Conservation (phyloP, 805 yeast genomes). For the Candida chauliodis region DNA sequence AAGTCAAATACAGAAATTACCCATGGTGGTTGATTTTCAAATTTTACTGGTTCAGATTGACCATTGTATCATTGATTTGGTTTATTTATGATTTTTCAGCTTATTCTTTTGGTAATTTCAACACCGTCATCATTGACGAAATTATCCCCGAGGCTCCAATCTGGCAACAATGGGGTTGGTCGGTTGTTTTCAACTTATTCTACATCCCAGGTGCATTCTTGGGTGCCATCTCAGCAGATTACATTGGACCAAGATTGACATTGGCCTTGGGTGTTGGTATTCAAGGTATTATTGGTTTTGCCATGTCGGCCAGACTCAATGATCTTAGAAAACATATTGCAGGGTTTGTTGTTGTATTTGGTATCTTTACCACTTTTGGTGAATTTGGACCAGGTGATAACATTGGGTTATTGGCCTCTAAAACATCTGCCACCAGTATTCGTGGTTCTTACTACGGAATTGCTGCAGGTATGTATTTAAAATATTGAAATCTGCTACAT, state of each 20-base stretch:
- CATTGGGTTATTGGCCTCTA: constrained; percentile 82
- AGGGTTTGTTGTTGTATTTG: constrained; percentile 81
- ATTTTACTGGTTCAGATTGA: constrained; percentile 79
- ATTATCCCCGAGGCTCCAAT: constrained; percentile 60
- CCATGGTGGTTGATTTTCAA: constrained; percentile 72
- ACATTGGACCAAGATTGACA: constrained; percentile 86
- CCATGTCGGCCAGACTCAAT: constrained; percentile 72
- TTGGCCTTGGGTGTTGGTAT: constrained; percentile 60
- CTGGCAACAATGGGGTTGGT: constrained; percentile 86
- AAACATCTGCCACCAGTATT: constrained; percentile 79
- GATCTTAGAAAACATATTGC: constrained; percentile 59
- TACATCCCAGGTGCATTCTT: constrained; percentile 86
- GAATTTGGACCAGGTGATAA: constrained; percentile 95
- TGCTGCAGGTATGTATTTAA: constrained; percentile 49
- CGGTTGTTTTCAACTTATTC: constrained; percentile 80
- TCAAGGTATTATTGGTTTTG: constrained; percentile 78
- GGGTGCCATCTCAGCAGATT: constrained; percentile 86
- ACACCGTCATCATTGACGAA: constrained; percentile 61
- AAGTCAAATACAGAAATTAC: constrained; percentile 34
- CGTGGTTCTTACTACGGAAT: constrained; percentile 90
- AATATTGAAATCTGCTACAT: background rate
- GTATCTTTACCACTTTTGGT: constrained; percentile 82
- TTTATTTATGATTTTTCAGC: constrained; percentile 85
- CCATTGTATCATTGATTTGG: constrained; percentile 77
- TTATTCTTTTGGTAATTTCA: constrained; percentile 84